Evolutionary conservation across 2,329 filamentous ascomycete species (phyloP).

Genomic region (Fusarium sp.): DNA sequence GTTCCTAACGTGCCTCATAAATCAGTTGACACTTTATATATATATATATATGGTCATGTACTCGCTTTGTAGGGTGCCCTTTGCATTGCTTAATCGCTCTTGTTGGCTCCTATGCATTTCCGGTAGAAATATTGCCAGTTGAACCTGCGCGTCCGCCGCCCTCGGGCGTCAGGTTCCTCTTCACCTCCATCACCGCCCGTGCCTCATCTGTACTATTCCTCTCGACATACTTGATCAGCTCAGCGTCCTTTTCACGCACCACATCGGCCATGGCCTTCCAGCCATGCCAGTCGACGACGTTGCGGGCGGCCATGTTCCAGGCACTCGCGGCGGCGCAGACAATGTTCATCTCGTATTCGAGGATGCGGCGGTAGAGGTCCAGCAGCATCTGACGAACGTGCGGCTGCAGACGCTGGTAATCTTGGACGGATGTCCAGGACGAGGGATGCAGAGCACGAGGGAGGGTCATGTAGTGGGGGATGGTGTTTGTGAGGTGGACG

Average conservation of each 20-base stretch:
- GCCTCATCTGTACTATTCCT: conserved; percentile 30
- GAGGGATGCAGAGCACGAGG: conserved; percentile 39
- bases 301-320: conserved; percentile 50
- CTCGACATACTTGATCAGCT: conserved; percentile 38
- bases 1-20: conserved; percentile 2
- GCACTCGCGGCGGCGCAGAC: conserved; percentile 51
- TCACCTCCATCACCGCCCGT: conserved; percentile 28
- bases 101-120: background rate
- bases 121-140: background rate
- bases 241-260: conserved; percentile 44
- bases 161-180: conserved; percentile 25
- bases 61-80: conserved; percentile 1
- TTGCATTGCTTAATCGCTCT: conserved; percentile 1
- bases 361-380: conserved; percentile 45
- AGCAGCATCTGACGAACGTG: conserved; percentile 39
- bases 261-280: conserved; percentile 42
- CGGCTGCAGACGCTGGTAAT: conserved; percentile 37
- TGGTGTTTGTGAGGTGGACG: conserved; percentile 46
- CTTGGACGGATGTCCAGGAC: conserved; percentile 39
- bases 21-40: conserved; percentile 3
- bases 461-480: conserved; percentile 50
- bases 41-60: background rate
- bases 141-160: conserved; percentile 18
- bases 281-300: conserved; percentile 50
- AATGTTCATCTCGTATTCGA: conserved; percentile 54